These are phyloP conservation scores for Chondrostereum purpureum DNA, from an alignment of 1,284 basidiomycete species.

Conservation along the genomic window DNA sequence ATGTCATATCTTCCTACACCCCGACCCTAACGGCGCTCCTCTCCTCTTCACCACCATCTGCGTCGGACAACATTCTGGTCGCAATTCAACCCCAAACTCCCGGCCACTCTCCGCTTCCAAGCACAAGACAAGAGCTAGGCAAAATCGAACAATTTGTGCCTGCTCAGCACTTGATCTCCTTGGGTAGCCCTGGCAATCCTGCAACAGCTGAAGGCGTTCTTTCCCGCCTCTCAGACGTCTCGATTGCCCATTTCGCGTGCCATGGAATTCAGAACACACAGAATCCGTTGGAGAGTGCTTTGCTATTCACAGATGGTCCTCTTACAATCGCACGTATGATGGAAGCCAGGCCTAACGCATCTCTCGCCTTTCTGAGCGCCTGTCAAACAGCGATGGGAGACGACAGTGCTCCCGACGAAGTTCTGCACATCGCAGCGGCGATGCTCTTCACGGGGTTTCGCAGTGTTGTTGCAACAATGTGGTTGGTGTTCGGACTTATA, in stretches of 20 bases:
- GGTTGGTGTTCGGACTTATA: constrained; percentile 11
- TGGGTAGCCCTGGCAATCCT: constrained; percentile 13
- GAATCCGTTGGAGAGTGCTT: neutral
- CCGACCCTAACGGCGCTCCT: constrained; percentile 17
- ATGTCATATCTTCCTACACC: constrained; percentile 20
- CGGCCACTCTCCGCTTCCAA: constrained; percentile 3
- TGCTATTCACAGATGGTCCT: constrained; percentile 3
- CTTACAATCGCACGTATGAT: constrained; percentile 10
- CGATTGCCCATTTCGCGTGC: neutral
- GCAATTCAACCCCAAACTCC: constrained; percentile 6
- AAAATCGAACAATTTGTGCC: constrained; percentile 1
- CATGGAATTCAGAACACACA: neutral
- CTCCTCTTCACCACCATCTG: neutral
- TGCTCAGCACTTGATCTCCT: neutral
- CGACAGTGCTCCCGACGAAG: constrained; percentile 13
- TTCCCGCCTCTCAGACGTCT: neutral
- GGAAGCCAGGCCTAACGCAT: neutral
- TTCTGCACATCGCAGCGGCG: constrained; percentile 17
- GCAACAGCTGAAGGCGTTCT: neutral
- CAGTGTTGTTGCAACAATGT: constrained; percentile 20
- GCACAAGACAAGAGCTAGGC: constrained; percentile 3
- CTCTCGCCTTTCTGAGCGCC: constrained; percentile 20
- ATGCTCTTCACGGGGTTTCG: constrained; percentile 19
- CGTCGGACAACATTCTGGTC: constrained; percentile 1
- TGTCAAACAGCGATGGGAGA: constrained; percentile 20